phyloP scores from a whole-genome alignment of 2,329 filamentous ascomycete genomes.

The Fusarium nelsonii region DNA sequence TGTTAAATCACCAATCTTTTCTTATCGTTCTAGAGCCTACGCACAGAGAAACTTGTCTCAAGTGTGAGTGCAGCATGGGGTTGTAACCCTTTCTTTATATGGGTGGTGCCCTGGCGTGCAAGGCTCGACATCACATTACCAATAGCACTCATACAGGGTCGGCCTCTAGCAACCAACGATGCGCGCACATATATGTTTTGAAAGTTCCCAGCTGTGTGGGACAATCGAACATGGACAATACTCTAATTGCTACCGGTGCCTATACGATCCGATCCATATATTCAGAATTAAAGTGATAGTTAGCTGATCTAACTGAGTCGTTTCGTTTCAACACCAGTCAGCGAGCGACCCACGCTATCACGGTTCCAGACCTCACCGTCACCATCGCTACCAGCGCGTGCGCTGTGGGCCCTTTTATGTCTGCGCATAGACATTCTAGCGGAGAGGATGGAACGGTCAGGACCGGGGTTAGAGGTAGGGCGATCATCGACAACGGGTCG shows the following conservation, averaged over 20 bases:
- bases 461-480: conserved; percentile 44
- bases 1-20: neutral
- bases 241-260: neutral
- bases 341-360: neutral
- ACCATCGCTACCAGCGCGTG: conserved; percentile 39
- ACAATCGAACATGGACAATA: neutral
- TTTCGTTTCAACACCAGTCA: conserved; percentile 25
- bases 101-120: neutral
- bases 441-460: conserved; percentile 20
- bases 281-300: conserved; percentile 2
- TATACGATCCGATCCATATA: neutral
- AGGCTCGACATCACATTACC: neutral
- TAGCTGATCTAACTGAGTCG: conserved; percentile 18
- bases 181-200: neutral
- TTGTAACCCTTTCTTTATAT: neutral
- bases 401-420: conserved; percentile 25
- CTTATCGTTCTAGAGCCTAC: neutral
- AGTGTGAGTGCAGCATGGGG: neutral
- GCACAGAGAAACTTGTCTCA: neutral
- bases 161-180: neutral
- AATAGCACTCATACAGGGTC: neutral
- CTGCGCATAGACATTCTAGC: conserved; percentile 34
- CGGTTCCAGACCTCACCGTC: conserved; percentile 44
- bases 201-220: neutral
- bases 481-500: conserved; percentile 51